Conservation (phyloP, 768 basidiomycete species). For the Botryobasidium botryosum region DNA sequence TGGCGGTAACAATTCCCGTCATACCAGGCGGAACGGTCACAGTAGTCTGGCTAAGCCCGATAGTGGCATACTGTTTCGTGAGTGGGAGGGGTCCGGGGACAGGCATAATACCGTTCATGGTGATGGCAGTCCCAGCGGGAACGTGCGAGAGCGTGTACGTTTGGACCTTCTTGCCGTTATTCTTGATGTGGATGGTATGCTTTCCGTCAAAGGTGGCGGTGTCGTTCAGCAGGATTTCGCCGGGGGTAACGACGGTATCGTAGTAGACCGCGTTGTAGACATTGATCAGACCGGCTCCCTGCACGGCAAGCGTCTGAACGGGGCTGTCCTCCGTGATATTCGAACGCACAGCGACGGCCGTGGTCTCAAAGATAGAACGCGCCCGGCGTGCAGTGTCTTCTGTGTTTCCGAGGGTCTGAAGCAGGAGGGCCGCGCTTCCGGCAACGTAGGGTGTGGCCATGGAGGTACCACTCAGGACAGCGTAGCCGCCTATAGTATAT, state of each 20-base stretch:
- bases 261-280: slow-evolving; percentile 22
- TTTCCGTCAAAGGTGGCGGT: slow-evolving; percentile 18
- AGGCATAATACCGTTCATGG: slow-evolving; percentile 27
- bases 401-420: slow-evolving; percentile 12
- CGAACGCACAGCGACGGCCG: slow-evolving; percentile 6
- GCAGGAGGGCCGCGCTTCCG: slow-evolving; percentile 12
- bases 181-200: slow-evolving; percentile 25
- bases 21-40: slow-evolving; percentile 31
- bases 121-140: slow-evolving; percentile 39
- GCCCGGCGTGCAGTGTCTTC: not conserved
- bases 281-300: slow-evolving; percentile 18
- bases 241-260: slow-evolving; percentile 19
- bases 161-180: slow-evolving; percentile 28
- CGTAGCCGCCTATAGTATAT: slow-evolving; percentile 6
- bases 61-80: slow-evolving; percentile 26
- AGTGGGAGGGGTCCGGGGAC: slow-evolving; percentile 35
- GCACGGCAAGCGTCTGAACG: slow-evolving; percentile 10
- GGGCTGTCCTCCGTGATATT: slow-evolving; percentile 6
- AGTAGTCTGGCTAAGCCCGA: slow-evolving; percentile 28
- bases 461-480: slow-evolving; percentile 9
- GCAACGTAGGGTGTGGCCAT: slow-evolving; percentile 13
- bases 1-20: slow-evolving; percentile 25
- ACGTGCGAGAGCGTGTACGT: slow-evolving; percentile 34
- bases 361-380: slow-evolving; percentile 12
- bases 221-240: slow-evolving; percentile 25